Evolutionary conservation across 2,329 filamentous ascomycete genomes (phyloP), one percentile per base, ranked within the genome.

Genomic region (Arthroderma sp.): DNA sequence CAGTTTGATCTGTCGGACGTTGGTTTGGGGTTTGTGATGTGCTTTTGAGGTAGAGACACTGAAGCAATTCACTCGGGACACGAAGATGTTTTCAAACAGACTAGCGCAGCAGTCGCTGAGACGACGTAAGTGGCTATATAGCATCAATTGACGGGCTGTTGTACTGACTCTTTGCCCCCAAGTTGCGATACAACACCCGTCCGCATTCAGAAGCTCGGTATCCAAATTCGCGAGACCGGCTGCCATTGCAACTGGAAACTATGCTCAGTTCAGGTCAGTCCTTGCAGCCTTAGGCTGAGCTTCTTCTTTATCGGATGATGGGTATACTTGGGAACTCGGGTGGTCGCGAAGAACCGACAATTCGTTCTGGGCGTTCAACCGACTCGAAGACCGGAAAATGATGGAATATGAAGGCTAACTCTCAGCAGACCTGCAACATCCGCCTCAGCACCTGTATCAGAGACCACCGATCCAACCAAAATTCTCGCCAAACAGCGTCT

Each of bases 401-500:
- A 33, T 51, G 4, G 28, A 39, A 35, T 23, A 35, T 19, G n/a
- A 17, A 13, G 2, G 25, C 47, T 51, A 31, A 51, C 13, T 51
- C 4, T 4, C 38, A 33, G 59, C 23, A 66, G 66, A 57, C 61
- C 60, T 15, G 58, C 59, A 49, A 61, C 59, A 58, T 63, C 58
- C 58, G 25, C 44, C 56, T 57, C 73, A 65, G 37, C 63, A 64
- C 25, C 56, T 17, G 17, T 35, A 56, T 56, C 66, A 25, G 67
- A 65, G 54, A 62, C 66, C 44, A 61, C 67, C 59, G 70, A 74
- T 56, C 67, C 69, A 11, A 68, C 60, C 59, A 66, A 71, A 64
- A 82, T 95, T 74, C 88, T 96, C 69, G 84, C 81, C 67, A 77
- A 82, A 68, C 91, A 96, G 78, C 91, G 91, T 67, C 79, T 85